Base-by-base conservation (phyloP, 805 yeast genomes). In the Ogataea zsoltii region DNA sequence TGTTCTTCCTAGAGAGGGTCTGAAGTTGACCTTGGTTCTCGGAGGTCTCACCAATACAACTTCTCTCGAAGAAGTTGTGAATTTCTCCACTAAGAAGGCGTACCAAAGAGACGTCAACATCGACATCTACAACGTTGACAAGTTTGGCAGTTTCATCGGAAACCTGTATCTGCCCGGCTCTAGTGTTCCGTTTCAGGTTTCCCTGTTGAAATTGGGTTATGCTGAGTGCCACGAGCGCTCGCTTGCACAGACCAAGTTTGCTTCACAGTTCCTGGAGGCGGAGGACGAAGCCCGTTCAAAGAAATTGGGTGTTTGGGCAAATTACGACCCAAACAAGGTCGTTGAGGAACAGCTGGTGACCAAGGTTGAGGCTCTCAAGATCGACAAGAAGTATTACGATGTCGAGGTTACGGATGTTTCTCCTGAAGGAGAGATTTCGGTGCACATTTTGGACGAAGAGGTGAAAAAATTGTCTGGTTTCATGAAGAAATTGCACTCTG, bases 111-210 rank as follows among this genome's bases (percentile, higher is more conserved):
- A 82, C 50, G 87, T 88, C 34, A 81, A 77, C 51, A 69, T 88
- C 51, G 84, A 83, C 43, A 76, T 88, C 16, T 78, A 78, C 53
- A 83, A 78, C 46, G 77, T 78, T 42, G 96, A 89, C 62, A 85
- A 82, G 59, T 72, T 83, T 45, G 96, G 96, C 46, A 88, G 86
- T 0, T 89, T 89, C 58, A 79, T 87, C 58, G 94, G 96, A 38
- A 79, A 82, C 57, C 56, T 87, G 41, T 85, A 69, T 59, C 57
- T 79, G 10, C 76, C 75, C 12, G 74, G 79, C 2, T 71, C 70
- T 36, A 69, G 71, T 25, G 54, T 62, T 26, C 90, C 88, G 17
- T 72, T 80, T 50, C 91, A 85, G 56, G 68, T 74, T 12, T 63
- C 69, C 16, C 70, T 88, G 42, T 69, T 85, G 46, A 71, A 72